Percentiles rank a stretch among this genome's conserved stretches.
phyloP scores from a whole-genome alignment of 2,329 filamentous ascomycete species.

The Rutstroemia sp. region DNA sequence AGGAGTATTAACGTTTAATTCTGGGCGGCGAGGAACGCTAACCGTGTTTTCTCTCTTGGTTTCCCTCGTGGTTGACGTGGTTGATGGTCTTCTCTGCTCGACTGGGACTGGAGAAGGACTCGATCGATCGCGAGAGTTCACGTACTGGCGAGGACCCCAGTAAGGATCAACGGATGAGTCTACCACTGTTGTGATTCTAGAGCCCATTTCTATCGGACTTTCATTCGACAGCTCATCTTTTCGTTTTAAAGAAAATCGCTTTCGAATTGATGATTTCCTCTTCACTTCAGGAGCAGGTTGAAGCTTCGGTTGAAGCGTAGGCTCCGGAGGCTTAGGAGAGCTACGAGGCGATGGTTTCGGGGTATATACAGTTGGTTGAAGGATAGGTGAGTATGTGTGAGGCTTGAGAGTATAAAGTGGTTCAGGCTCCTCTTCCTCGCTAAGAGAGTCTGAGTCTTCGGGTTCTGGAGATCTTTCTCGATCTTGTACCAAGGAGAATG shows the following conservation, averaged over 20 bases:
- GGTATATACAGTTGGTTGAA: constrained; percentile 15
- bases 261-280: constrained; percentile 21
- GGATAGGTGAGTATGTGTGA: constrained; percentile 26
- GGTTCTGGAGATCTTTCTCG: constrained; percentile 23
- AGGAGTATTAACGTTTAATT: constrained; percentile 17
- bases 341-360: not conserved
- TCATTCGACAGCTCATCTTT: constrained; percentile 18
- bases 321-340: not conserved
- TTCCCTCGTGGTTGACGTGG: not conserved
- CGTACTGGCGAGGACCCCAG: constrained; percentile 13
- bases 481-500: constrained; percentile 24
- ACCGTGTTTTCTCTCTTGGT: not conserved
- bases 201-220: not conserved
- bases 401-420: constrained; percentile 27
- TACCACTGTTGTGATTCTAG: constrained; percentile 9
- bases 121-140: not conserved
- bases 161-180: constrained; percentile 1
- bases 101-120: not conserved
- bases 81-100: not conserved
- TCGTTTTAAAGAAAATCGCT: constrained; percentile 26
- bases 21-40: constrained; percentile 8
- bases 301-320: not conserved
- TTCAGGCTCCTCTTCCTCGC: constrained; percentile 13
- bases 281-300: constrained; percentile 17
- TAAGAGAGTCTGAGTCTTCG: constrained; percentile 1